Base-by-base conservation (phyloP, 495 filamentous ascomycete genomes). In the Trichoderma virens region DNA sequence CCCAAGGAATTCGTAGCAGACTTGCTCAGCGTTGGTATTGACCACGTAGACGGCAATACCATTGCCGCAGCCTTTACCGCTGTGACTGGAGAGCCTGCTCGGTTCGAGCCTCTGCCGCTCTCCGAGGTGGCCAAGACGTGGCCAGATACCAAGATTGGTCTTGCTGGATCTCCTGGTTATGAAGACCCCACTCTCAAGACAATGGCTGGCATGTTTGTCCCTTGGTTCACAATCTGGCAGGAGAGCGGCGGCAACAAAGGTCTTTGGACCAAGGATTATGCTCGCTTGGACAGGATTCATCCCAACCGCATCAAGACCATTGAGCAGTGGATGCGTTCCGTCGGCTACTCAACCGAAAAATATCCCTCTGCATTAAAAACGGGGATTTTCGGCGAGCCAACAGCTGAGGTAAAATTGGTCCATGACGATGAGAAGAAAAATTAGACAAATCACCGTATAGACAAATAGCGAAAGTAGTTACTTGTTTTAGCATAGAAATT, bases 161-260 rank as follows among this genome's bases (percentile, higher is more conserved):
- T 41, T 8, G 61, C 72, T 64, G 66, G 71, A 45, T 67, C 65
- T 7, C 64, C 51, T 0, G 67, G 69, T n/a, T 62, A 61, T 27
- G 63, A 70, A n/a, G 78, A 80, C 64, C 47, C 70, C 16, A 74
- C 78, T 0, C 56, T 73, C 25, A 38, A 76, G 63, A 82, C 78
- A 59, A 80, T 80, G 60, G 67, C 71, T 0, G 78, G 75, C 5
- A 79, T 73, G 56, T 82, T 78, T 76, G 72, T 75, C 59, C 66
- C 72, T 4, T 80, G 73, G 72, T 62, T 47, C 4, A 62, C 61
- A 6, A 62, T 62, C 9, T 62, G 70, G 67, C 43, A 39, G 5
- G 61, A 62, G 38, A 62, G 61, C 27, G 61, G 61, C 6, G 61
- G 61, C 38, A 73, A 72, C 54, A 63, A 72, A 16, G 65, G 70